Evolutionary conservation across 257 asterid species (phyloP).

Genomic region (Solanum sitiens): DNA sequence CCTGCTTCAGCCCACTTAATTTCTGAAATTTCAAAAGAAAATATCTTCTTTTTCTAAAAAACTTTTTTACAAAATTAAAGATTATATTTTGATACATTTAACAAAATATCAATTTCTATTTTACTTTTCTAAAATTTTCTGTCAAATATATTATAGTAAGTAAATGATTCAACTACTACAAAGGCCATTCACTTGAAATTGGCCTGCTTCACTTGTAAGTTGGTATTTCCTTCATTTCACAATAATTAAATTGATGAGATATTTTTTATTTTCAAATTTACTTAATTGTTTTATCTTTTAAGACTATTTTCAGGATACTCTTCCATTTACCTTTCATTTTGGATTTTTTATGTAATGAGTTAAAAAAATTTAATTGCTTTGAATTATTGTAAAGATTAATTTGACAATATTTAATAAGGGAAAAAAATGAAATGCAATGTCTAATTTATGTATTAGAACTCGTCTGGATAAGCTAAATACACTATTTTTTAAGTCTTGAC

Average conservation of each 20-base stretch:
- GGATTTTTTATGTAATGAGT: neutral
- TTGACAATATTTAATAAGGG: too few species aligned
- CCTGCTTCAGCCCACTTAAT: neutral
- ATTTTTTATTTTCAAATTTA: too few species aligned
- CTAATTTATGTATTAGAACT: neutral
- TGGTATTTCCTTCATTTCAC: too few species aligned
- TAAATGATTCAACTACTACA: neutral
- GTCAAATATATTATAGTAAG: neutral
- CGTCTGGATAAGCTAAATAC: neutral
- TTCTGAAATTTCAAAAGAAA: neutral
- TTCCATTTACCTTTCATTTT: too few species aligned
- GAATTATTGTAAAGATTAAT: neutral
- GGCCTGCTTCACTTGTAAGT: neutral
- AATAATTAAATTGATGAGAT: neutral
- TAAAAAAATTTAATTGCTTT: neutral
- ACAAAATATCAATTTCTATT: neutral
- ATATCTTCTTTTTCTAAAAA: neutral
- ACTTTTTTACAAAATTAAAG: neutral
- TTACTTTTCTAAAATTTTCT: neutral
- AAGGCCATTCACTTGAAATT: too few species aligned
- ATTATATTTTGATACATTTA: too few species aligned
- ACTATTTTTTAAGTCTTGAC: too few species aligned
- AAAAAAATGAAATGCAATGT: too few species aligned
- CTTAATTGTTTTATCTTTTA: neutral
- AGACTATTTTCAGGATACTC: neutral